Conservation (phyloP, 2,329 filamentous ascomycete genomes). For the Fusarium sp. region DNA sequence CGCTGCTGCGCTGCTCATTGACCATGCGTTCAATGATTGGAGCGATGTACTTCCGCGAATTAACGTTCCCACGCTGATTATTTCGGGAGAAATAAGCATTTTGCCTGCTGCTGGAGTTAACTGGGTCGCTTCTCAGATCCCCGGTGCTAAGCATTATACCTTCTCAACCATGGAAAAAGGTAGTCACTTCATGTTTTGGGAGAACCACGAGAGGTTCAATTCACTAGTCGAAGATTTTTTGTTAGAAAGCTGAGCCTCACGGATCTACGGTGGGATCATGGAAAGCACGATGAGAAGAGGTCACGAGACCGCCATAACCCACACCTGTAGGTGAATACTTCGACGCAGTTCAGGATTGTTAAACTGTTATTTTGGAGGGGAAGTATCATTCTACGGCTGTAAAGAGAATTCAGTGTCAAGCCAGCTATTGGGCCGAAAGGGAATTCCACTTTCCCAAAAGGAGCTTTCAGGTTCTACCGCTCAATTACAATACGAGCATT, state of each 20-base stretch:
- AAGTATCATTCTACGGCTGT: too few relatives aligned
- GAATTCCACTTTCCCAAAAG: neutral
- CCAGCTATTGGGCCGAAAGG: neutral
- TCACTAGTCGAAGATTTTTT: neutral
- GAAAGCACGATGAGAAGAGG: neutral
- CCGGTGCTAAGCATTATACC: neutral
- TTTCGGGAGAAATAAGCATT: neutral
- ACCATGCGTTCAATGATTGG: neutral
- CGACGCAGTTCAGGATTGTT: neutral
- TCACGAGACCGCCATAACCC: neutral
- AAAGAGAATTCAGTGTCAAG: too few relatives aligned
- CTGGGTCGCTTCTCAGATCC: conserved; percentile 3
- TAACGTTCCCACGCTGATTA: neutral
- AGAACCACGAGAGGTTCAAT: neutral
- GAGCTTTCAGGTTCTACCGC: neutral
- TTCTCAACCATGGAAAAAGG: neutral
- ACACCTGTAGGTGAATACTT: neutral
- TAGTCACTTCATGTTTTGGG: conserved; percentile 2
- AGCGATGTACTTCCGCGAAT: neutral
- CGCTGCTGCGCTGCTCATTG: neutral
- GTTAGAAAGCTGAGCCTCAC: neutral
- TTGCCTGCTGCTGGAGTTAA: neutral
- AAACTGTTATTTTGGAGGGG: too few relatives aligned
- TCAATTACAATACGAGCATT: neutral
- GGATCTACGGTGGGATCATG: neutral